Conservation (phyloP, 2,329 filamentous ascomycete genomes). For the Grosmannia serpens region DNA sequence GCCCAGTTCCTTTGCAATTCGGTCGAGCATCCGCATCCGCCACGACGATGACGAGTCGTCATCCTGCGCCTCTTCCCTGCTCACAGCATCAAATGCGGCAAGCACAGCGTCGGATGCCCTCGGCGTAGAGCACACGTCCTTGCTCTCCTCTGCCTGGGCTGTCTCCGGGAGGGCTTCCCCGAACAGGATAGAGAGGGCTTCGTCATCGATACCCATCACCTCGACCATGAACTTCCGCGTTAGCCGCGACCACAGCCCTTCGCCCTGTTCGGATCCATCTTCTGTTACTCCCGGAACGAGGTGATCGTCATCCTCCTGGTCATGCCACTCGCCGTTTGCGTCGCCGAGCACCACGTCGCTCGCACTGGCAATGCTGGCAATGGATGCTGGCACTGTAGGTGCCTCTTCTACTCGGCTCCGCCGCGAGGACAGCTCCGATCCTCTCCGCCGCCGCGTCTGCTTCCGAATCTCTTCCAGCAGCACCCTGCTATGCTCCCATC, state of each 20-base stretch:
- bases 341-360: background rate
- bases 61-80: constrained; percentile 18
- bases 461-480: constrained; percentile 81
- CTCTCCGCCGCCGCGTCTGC: constrained; percentile 61
- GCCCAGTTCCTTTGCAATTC: constrained; percentile 78
- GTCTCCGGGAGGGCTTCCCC: constrained; percentile 60
- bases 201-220: constrained; percentile 82
- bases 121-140: constrained; percentile 32
- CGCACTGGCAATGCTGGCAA: background rate
- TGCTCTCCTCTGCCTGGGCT: constrained; percentile 14
- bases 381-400: background rate
- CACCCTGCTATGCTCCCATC: constrained; percentile 77
- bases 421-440: constrained; percentile 41
- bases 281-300: background rate
- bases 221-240: constrained; percentile 81
- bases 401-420: background rate
- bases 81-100: constrained; percentile 6
- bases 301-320: constrained; percentile 31
- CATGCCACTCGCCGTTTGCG: constrained; percentile 33
- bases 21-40: constrained; percentile 70
- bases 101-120: constrained; percentile 24
- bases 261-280: constrained; percentile 26
- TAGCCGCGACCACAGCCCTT: constrained; percentile 68
- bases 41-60: constrained; percentile 33
- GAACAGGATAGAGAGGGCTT: constrained; percentile 72